Conservation (phyloP, 768 basidiomycete species). For the Candolleomyces aberdarensis region DNA sequence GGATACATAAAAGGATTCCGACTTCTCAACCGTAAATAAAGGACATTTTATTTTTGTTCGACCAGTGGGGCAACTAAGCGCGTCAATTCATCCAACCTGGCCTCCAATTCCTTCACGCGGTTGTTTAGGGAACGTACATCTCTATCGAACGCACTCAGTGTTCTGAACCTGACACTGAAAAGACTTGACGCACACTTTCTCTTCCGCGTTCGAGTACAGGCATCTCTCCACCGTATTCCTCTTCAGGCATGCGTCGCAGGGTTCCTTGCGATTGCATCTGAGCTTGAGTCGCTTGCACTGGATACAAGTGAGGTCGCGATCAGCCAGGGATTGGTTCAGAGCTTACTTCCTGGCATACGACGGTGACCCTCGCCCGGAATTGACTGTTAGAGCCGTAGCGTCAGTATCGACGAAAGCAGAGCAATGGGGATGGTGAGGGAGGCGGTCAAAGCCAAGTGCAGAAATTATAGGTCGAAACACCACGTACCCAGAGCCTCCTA, state of each 20-base stretch:
- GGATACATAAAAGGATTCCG: no score
- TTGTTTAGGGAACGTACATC: conserved; percentile 84
- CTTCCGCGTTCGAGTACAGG: conserved; percentile 77
- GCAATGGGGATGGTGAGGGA: no score
- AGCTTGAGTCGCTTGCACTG: conserved; percentile 88
- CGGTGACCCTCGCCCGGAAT: conserved; percentile 16
- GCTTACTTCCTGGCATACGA: conserved; percentile 17
- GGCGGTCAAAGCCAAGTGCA: no score
- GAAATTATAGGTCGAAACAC: no score
- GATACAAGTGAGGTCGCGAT: conserved; percentile 4
- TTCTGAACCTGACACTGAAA: neutral
- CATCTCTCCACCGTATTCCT: conserved; percentile 73
- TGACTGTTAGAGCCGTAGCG: neutral
- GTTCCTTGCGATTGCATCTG: conserved; percentile 77
- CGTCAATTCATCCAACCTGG: conserved; percentile 42
- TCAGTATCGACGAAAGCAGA: neutral
- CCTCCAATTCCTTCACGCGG: conserved; percentile 69
- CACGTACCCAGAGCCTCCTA: no score
- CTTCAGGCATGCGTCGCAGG: conserved; percentile 76
- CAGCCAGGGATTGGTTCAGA: neutral
- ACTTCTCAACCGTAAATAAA: no score
- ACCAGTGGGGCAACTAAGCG: no score
- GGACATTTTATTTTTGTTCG: no score
- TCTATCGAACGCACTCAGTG: conserved; percentile 27
- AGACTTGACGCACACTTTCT: conserved; percentile 65